Conservation (phyloP, 192 early-diverging fungal genomes). For the Linnemannia exigua region DNA sequence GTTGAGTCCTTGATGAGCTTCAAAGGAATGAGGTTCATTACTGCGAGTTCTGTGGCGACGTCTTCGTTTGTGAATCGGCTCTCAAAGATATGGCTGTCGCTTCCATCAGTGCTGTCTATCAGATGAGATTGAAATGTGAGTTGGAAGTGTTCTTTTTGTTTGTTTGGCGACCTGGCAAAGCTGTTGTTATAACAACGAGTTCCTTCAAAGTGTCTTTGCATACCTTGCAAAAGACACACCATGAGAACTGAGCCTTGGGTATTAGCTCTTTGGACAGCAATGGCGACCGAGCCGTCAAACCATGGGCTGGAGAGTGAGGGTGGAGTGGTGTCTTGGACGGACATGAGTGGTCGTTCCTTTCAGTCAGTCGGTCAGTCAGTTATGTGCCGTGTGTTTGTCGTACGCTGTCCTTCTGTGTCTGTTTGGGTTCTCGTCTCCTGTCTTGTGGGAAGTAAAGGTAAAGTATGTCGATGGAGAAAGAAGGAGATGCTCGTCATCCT, state of each 20-base stretch:
- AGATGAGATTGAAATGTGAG: not conserved
- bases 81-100: conserved; percentile 36
- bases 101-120: conserved; percentile 20
- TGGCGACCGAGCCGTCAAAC: conserved; percentile 41
- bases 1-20: conserved; percentile 33
- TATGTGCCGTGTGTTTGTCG: not conserved
- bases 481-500: not conserved
- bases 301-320: not conserved
- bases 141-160: not conserved
- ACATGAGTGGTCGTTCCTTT: not conserved
- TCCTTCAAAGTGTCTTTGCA: not conserved
- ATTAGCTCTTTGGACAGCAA: conserved; percentile 37
- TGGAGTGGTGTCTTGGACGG: not conserved
- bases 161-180: too few relatives aligned
- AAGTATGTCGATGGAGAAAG: not conserved
- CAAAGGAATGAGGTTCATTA: conserved; percentile 26
- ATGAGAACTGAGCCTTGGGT: conserved; percentile 24
- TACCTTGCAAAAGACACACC: conserved; percentile 51
- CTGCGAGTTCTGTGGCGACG: conserved; percentile 7
- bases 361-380: not conserved
- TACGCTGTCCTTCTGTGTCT: not conserved
- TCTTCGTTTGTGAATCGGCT: conserved; percentile 25
- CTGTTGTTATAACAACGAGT: too few relatives aligned
- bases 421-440: not conserved
- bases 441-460: not conserved